Evolutionary conservation across 306 rosid species (phyloP), one percentile per base, ranked within the genome.

Genomic region (Inga oerstediana): DNA sequence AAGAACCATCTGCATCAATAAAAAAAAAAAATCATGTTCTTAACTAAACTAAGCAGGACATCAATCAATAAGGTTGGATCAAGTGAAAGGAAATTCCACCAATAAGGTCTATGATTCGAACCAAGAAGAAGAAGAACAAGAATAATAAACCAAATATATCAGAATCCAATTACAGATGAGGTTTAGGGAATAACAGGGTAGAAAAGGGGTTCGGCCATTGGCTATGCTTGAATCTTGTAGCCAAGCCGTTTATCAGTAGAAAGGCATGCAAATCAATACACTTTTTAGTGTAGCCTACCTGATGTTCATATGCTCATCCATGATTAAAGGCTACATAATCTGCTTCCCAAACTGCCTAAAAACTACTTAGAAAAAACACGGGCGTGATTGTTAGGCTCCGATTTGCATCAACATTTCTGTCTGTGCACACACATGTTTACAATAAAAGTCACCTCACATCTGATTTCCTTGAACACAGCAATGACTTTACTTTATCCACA

Each of bases 401-500:
- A 32, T 65, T 65, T 13, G 20, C 71, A 65, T 22, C 71, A 65
- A 11, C 43, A 62, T 62, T 62, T 62, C 35, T 4, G 39, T 27
- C 15, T 12, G 2, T 34, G 22, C 22, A 15, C 11, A 34, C 14
- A 37, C 27, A 37, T 37, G 73, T 37, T 15, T 7, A 68, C 37
- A 65, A 49, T 64, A 41, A 16, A 16, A 30, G 35, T 41, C 77
- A 82, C 58, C 71, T 41, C 62, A 75, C 34, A 67, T 68, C 27
- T 39, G 30, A 75, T 75, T 41, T 75, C 22, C 76, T 75, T 64
- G 10, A 74, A 3, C 67, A 72, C 27, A 27, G 79, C 48, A 45
- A 58, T 70, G 15, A 35, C 11, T 48, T 83, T 48, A 77, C 78
- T 32, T 61, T 46, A 45, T 71, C 75, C 49, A 20, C 8, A 30